phyloP scores from a whole-genome alignment of 768 basidiomycete species.

The Cystoderma amianthinum region DNA sequence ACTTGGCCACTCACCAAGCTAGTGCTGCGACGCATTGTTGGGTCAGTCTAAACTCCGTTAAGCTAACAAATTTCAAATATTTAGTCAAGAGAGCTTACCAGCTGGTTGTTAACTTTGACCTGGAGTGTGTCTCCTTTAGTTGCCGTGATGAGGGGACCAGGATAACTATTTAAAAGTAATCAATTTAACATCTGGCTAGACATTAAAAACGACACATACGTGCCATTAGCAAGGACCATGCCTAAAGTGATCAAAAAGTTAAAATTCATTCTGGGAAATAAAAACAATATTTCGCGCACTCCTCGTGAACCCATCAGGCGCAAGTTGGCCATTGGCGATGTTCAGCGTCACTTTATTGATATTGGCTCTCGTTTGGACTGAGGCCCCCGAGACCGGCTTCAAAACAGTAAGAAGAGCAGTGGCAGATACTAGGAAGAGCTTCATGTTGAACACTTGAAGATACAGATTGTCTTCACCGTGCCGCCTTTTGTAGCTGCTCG shows the following conservation, averaged over 20 bases:
- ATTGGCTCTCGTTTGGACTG: neutral
- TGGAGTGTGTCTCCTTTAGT: constrained; percentile 34
- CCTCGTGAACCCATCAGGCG: constrained; percentile 34
- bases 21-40: constrained; percentile 21
- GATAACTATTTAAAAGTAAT: constrained; percentile 22
- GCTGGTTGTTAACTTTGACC: constrained; percentile 35
- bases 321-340: constrained; percentile 28
- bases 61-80: neutral
- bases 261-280: constrained; percentile 1
- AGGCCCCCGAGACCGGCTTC: constrained; percentile 7
- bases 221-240: constrained; percentile 15
- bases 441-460: constrained; percentile 12
- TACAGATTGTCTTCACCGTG: neutral
- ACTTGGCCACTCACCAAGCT: constrained; percentile 12
- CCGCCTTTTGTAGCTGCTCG: neutral
- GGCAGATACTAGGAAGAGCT: constrained; percentile 11
- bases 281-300: constrained; percentile 9
- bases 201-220: constrained; percentile 6
- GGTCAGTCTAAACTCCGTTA: constrained; percentile 14
- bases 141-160: constrained; percentile 38
- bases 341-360: constrained; percentile 22
- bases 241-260: constrained; percentile 6
- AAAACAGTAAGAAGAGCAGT: constrained; percentile 12
- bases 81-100: constrained; percentile 18
- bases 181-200: neutral